phyloP scores from a whole-genome alignment of 2,329 filamentous ascomycete genomes.

The Lachnellula occidentalis region DNA sequence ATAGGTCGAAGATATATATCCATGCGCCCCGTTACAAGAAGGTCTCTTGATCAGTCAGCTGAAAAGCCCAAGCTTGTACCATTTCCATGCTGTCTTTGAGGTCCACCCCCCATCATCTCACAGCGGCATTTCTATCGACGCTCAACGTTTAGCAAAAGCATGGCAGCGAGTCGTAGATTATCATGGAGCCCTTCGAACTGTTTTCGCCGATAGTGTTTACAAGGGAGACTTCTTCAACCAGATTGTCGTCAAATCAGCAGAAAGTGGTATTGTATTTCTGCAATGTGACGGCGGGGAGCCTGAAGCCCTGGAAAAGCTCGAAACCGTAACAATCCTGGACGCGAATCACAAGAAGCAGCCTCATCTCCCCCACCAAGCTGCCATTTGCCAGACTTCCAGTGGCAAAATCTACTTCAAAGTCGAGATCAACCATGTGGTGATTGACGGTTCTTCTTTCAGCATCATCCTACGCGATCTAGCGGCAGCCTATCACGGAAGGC shows the following conservation, averaged over 20 bases:
- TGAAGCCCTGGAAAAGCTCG: not conserved
- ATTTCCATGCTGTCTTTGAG: slow-evolving; percentile 8
- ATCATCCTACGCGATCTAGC: slow-evolving; percentile 40
- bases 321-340: not conserved
- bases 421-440: slow-evolving; percentile 45
- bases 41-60: slow-evolving; percentile 13
- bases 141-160: slow-evolving; percentile 18
- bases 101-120: not conserved
- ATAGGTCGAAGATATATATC: slow-evolving; percentile 17
- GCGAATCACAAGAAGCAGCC: not conserved
- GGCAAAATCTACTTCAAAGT: slow-evolving; percentile 39
- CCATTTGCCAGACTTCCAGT: slow-evolving; percentile 37
- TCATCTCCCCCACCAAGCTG: slow-evolving; percentile 39
- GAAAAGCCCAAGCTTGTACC: slow-evolving; percentile 7
- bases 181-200: slow-evolving; percentile 6
- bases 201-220: slow-evolving; percentile 19
- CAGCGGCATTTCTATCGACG: not conserved
- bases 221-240: slow-evolving; percentile 21
- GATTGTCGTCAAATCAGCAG: slow-evolving; percentile 19
- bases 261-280: not conserved
- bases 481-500: slow-evolving; percentile 29
- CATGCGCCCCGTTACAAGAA: slow-evolving; percentile 14
- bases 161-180: slow-evolving; percentile 10
- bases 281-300: not conserved
- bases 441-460: slow-evolving; percentile 42